Evolutionary conservation across 306 rosid genomes (phyloP).

Genomic region (Dalbergia oliveri): DNA sequence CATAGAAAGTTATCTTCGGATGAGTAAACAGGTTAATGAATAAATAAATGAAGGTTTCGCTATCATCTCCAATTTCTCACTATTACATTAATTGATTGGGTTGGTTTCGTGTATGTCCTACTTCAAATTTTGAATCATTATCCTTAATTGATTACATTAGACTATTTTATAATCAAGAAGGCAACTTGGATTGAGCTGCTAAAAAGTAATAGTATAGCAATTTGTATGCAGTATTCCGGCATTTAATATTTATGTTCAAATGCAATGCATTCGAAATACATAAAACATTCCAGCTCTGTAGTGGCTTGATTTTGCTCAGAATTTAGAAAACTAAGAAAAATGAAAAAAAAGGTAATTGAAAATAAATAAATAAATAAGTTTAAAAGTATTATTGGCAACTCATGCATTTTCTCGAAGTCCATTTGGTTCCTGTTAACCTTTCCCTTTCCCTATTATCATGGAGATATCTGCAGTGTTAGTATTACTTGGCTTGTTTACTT

Average conservation of each 20-base stretch:
- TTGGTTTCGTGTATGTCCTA: not conserved
- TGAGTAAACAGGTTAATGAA: too few relatives aligned
- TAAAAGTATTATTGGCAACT: not conserved
- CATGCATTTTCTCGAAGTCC: not conserved
- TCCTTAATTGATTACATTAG: not conserved
- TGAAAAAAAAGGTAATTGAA: not conserved
- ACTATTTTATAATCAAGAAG: not conserved
- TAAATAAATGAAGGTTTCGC: not conserved
- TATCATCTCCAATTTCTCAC: not conserved
- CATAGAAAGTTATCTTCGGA: not conserved
- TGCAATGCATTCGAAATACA: too few relatives aligned
- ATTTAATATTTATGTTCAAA: not conserved
- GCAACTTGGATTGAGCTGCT: not conserved
- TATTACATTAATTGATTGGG: not conserved
- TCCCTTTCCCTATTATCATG: slow-evolving; percentile 10
- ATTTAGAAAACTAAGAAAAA: not conserved
- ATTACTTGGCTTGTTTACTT: slow-evolving; percentile 7
- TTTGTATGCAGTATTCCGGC: not conserved
- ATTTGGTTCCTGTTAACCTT: not conserved
- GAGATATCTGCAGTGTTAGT: not conserved
- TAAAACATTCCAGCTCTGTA: not conserved
- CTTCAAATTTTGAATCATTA: not conserved
- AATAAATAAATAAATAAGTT: not conserved
- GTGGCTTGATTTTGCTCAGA: not conserved
- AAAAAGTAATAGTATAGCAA: not conserved